Percentiles rank a stretch among this genome's conserved stretches.
phyloP scores from a whole-genome alignment of 306 rosid species.

The Fagus sylvatica region DNA sequence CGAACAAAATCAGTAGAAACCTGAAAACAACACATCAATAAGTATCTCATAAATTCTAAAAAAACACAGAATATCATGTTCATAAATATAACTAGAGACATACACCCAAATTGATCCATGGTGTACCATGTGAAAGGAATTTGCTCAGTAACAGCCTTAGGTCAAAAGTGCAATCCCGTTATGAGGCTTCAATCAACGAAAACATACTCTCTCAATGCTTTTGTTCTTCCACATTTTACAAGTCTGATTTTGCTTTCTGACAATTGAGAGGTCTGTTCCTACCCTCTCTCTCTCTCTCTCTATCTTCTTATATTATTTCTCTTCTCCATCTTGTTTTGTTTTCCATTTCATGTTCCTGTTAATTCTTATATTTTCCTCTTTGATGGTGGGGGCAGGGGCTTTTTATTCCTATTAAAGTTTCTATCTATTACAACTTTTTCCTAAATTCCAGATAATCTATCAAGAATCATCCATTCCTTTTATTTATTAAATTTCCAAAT shows the following conservation, averaged over 20 bases:
- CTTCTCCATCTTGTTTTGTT: neutral
- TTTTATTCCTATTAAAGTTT: neutral
- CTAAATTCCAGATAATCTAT: neutral
- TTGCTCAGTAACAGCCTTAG: neutral
- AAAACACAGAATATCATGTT: neutral
- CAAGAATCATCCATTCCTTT: too few species aligned
- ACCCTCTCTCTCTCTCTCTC: too few species aligned
- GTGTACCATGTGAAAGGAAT: constrained; percentile 3
- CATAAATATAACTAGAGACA: neutral
- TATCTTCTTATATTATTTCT: neutral
- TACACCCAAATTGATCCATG: constrained; percentile 6
- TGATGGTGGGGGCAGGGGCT: neutral
- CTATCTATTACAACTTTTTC: too few species aligned
- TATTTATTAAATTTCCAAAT: too few species aligned
- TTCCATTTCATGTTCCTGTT: neutral
- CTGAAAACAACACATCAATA: constrained; percentile 42
- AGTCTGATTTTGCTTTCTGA: neutral
- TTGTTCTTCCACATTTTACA: neutral
- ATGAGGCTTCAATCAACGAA: neutral
- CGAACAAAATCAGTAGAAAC: constrained; percentile 53
- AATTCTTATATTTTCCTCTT: too few species aligned
- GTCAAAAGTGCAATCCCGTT: neutral
- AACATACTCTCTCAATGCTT: neutral
- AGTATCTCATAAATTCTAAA: constrained; percentile 19
- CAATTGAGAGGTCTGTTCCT: neutral